Evolutionary conservation across 2,329 filamentous ascomycete genomes (phyloP), one percentile per base, ranked within the genome.

Genomic region (Beauveria sp.): DNA sequence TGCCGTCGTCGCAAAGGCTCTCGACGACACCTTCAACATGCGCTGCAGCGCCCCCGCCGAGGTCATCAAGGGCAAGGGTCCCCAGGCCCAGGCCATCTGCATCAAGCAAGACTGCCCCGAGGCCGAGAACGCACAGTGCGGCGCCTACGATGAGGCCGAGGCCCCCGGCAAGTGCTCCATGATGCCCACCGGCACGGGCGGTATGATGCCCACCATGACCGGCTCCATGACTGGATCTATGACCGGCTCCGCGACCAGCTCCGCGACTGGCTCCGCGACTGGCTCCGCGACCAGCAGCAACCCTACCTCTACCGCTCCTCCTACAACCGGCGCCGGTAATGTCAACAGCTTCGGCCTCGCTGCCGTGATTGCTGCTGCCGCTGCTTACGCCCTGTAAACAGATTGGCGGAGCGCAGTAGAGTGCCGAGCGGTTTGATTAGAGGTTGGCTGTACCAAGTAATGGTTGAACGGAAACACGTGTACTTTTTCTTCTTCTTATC

Each of bases 51-150:
- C 81, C 0, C 0, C 77, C 20, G 72, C 74, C 1, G 74, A 74
- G 3, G 75, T 81, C 55, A 75, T 84, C 59, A 72, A 77, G 22
- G 67, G 72, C 6, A 76, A 80, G 61, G 75, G 75, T 6, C 63
- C 75, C 10, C 75, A 81, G 66, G 73, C 82, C 24, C 81, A 86
- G 71, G 74, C 78, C 60, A 83, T 86, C 65, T 86, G 84, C 74
- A 79, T 79, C 65, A 77, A 75, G 45, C 58, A 66, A 8, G 72
- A 74, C 45, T 86, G 83, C 70, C 78, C 78, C 1, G 55, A 80
- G 14, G 75, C 79, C 16, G 65, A 71, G 7, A 77, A 79, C 56
- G 70, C 77, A 7, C 74, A 73, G 6, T 86, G 83, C 67, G 66
- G 67, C 20, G 66, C 69, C n/a, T 83, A 84, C 66, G 70, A 70